Percentiles rank a stretch among this genome's conserved stretches.
Evolutionary conservation across 192 early-diverging fungal species (phyloP).

Genomic region (Endogone sp.): DNA sequence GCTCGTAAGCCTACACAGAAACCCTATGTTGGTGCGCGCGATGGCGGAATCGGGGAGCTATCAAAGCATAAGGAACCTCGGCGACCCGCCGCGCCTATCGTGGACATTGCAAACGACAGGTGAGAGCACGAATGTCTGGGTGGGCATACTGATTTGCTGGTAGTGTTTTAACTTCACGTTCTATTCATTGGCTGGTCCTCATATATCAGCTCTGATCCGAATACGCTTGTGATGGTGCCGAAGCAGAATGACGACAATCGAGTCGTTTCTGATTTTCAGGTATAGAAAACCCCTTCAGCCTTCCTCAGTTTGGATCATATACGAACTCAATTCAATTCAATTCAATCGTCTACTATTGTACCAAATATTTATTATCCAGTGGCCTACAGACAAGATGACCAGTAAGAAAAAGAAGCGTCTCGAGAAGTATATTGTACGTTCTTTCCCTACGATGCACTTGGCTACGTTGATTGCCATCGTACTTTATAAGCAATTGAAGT

Average conservation of each 20-base stretch:
- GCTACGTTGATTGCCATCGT: not conserved
- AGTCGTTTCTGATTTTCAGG: not conserved
- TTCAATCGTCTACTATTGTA: no score
- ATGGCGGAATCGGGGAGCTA: constrained; percentile 36
- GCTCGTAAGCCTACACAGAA: constrained; percentile 32
- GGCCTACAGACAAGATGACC: constrained; percentile 36
- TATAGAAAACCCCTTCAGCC: no score
- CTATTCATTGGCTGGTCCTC: no score
- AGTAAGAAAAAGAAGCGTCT: constrained; percentile 73
- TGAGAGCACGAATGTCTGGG: no score
- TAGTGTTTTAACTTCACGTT: not conserved
- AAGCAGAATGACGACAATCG: constrained; percentile 5
- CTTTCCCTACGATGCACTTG: not conserved
- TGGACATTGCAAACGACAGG: not conserved
- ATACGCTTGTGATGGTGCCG: constrained; percentile 25
- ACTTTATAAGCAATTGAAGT: not conserved
- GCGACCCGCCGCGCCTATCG: constrained; percentile 22
- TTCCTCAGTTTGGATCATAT: not conserved
- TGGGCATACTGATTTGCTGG: not conserved
- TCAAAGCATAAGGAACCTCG: no score
- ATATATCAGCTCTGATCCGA: constrained; percentile 28
- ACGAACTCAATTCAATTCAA: not conserved
- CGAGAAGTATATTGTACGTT: constrained; percentile 72
- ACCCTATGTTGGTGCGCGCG: constrained; percentile 44
- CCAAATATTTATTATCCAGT: not conserved